A percentile compares a stretch with the other conserved stretches of the same genome.
phyloP scores from a whole-genome alignment of 768 basidiomycete species.

The Hygrophoropsis aurantiaca region DNA sequence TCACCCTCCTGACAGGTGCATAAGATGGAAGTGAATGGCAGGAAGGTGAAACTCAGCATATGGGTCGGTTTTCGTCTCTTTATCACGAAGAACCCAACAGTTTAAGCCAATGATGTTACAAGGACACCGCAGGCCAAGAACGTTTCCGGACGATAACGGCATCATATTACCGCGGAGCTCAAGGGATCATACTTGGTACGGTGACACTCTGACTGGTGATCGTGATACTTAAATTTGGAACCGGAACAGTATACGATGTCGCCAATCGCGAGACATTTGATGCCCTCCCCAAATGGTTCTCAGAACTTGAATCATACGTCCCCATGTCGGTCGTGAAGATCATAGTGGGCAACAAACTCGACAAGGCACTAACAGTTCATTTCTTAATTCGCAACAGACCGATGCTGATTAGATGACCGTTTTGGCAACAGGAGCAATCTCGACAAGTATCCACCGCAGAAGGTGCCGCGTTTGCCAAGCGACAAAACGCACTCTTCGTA shows the following conservation, averaged over 20 bases:
- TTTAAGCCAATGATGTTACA: conserved; percentile 2
- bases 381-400: background rate
- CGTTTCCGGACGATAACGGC: conserved; percentile 94
- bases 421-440: conserved; percentile 72
- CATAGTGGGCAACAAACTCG: conserved; percentile 92
- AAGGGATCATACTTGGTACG: conserved; percentile 76
- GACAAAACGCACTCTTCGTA: conserved; percentile 84
- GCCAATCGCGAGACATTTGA: conserved; percentile 92
- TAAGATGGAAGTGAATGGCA: conserved; percentile 82
- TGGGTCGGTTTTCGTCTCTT: conserved; percentile 66
- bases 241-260: conserved; percentile 96
- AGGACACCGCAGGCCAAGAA: conserved; percentile 98
- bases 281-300: conserved; percentile 89
- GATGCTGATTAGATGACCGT: background rate
- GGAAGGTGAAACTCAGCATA: conserved; percentile 90
- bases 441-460: conserved; percentile 82
- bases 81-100: background rate
- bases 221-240: no score
- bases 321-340: conserved; percentile 86
- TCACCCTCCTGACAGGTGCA: conserved; percentile 56
- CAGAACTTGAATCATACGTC: conserved; percentile 93
- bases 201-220: background rate
- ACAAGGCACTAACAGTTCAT: conserved; percentile 57
- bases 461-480: conserved; percentile 74
- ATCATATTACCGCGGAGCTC: conserved; percentile 90